Conservation (phyloP, 1,139 yeast genomes). For the Blastobotrys proliferans region DNA sequence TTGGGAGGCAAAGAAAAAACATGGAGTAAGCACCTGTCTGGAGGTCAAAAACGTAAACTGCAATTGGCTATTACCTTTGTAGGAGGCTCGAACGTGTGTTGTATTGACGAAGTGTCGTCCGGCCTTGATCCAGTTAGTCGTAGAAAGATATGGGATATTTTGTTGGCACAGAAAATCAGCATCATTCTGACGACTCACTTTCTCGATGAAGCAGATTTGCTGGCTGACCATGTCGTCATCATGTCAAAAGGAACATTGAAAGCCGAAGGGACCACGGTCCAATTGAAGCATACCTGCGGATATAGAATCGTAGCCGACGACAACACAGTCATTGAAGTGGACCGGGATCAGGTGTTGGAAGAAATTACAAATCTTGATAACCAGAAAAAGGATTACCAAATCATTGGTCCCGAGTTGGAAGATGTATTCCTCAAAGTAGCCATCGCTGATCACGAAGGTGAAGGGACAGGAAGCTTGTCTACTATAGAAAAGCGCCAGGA, state of each 20-base stretch:
- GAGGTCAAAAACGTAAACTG: slow-evolving; percentile 90
- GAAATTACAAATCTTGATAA: slow-evolving; percentile 24
- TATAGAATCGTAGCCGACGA: slow-evolving; percentile 27
- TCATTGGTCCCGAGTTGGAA: slow-evolving; percentile 36
- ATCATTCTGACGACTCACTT: slow-evolving; percentile 38
- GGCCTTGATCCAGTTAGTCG: slow-evolving; percentile 39
- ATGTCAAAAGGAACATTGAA: slow-evolving; percentile 33
- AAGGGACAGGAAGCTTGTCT: slow-evolving; percentile 7
- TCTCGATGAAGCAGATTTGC: slow-evolving; percentile 37
- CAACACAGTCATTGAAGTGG: slow-evolving; percentile 24
- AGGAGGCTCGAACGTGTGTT: slow-evolving; percentile 37
- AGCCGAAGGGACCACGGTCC: slow-evolving; percentile 34
- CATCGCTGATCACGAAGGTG: slow-evolving; percentile 31
- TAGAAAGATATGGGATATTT: slow-evolving; percentile 37
- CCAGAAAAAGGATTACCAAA: slow-evolving; percentile 24
- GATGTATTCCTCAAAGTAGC: slow-evolving; percentile 36
- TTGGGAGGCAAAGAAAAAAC: slow-evolving; percentile 25
- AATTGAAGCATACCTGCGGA: slow-evolving; percentile 35
- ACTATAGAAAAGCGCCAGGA: background rate
- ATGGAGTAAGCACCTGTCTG: slow-evolving; percentile 49
- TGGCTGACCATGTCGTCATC: slow-evolving; percentile 36
- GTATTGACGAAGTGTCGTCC: slow-evolving; percentile 39
- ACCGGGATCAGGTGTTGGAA: slow-evolving; percentile 23
- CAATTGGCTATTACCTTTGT: slow-evolving; percentile 58
- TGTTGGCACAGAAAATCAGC: slow-evolving; percentile 31